phyloP scores from a whole-genome alignment of 2,329 filamentous ascomycete genomes.

The Didymella segeticola region DNA sequence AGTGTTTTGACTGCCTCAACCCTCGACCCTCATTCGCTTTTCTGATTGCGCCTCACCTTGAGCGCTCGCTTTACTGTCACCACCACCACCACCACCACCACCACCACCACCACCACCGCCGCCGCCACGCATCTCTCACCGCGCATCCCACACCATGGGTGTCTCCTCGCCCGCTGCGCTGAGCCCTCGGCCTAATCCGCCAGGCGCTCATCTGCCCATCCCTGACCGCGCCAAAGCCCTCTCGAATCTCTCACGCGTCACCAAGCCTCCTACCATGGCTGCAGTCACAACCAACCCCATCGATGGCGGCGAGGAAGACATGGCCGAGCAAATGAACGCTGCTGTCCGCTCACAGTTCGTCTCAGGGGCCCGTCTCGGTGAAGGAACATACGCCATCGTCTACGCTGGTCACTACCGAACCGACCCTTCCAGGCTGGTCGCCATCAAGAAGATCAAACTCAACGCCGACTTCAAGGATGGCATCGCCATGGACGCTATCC shows the following conservation, averaged over 20 bases:
- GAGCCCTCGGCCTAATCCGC: slow-evolving; percentile 37
- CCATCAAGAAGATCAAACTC: slow-evolving; percentile 92
- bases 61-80: background rate
- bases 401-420: slow-evolving; percentile 81
- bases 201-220: slow-evolving; percentile 22
- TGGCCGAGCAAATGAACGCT: slow-evolving; percentile 58
- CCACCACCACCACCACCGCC: too few species aligned
- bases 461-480: slow-evolving; percentile 88
- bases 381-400: slow-evolving; percentile 96
- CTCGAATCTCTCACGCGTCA: slow-evolving; percentile 38
- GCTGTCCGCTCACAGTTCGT: slow-evolving; percentile 80
- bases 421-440: slow-evolving; percentile 77
- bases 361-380: slow-evolving; percentile 90
- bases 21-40: background rate
- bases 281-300: slow-evolving; percentile 24
- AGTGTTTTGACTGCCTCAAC: background rate
- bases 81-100: too few species aligned
- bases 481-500: slow-evolving; percentile 91
- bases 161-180: slow-evolving; percentile 33
- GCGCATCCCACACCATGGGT: slow-evolving; percentile 25
- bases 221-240: slow-evolving; percentile 41
- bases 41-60: slow-evolving; percentile 8
- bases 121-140: too few species aligned
- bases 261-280: slow-evolving; percentile 23
- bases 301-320: slow-evolving; percentile 41